Base-by-base conservation (phyloP, 31 red algal species). In the Asparagopsis taxiformis region DNA sequence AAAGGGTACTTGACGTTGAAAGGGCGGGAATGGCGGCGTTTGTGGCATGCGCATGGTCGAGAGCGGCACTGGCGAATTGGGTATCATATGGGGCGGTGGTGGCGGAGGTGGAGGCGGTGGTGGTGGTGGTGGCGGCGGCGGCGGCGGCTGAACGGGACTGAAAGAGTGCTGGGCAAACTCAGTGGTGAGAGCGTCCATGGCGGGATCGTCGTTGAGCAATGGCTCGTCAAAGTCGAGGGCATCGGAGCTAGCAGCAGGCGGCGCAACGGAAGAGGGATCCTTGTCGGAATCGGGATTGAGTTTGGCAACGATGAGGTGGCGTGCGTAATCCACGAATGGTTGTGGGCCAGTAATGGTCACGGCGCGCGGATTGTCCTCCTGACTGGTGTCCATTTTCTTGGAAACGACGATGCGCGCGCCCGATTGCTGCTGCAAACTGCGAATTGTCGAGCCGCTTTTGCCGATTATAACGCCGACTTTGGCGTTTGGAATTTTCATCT, bases 401-500 rank as follows among this genome's bases (percentile, higher is more conserved):
- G 74, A 59, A 31, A 94, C 74, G 17, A 68, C 49, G 36, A 94
- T 88, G 26, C 91, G 75, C 52, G 76, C 91, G 3, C 79, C 77
- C 0, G 84, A 80, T 60, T 71, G 65, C 62, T 72, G 65, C 70
- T 94, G 74, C 0, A 94, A 52, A 51, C 74, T 74, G 16, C 83
- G 82, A 59, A 93, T 82, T 35, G 80, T 88, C 24, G 72, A 52
- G 19, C 90, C 90, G 19, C 62, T 48, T 25, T 74, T 75, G 34
- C 90, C 90, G 23, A 88, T 88, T 24, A 93, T 82, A 26, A 70
- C 23, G 11, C 90, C 90, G 3, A 93, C 80, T 33, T 93, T 87
- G 35, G 79, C 76, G 28, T 69, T 29, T 25, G 82, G 83, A 46
- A 93, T 67, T 30, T 87, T 84, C 69, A 93, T 65, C n/a, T 67